Percentiles rank a stretch among this genome's conserved stretches.
These are phyloP conservation scores for Aspergillus candidus DNA, from an alignment of 2,329 filamentous ascomycete species.

Conservation along the genomic window DNA sequence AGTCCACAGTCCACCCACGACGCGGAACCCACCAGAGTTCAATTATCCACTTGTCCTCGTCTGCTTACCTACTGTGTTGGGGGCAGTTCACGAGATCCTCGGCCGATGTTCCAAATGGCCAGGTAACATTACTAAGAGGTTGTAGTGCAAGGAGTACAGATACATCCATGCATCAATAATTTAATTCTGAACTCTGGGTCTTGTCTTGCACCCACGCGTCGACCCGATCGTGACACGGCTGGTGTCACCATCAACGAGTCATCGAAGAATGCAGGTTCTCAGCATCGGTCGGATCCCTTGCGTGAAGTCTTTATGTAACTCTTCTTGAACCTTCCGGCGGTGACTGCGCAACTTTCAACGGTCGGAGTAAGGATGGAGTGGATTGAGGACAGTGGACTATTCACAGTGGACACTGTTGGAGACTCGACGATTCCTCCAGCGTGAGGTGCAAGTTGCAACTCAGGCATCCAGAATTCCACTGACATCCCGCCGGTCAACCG, in stretches of 20 bases:
- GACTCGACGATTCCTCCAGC: background rate
- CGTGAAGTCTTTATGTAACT: background rate
- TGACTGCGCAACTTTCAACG: slow-evolving; percentile 1
- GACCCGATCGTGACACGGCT: too few species aligned
- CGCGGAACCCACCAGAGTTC: background rate
- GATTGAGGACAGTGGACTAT: background rate
- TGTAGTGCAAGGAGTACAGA: too few species aligned
- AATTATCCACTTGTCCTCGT: background rate
- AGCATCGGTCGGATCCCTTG: slow-evolving; percentile 1
- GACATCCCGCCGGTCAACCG: background rate
- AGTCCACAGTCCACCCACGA: too few species aligned
- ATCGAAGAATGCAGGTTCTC: too few species aligned
- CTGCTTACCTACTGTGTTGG: slow-evolving; percentile 8
- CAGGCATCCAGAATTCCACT: too few species aligned
- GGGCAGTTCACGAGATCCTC: slow-evolving; percentile 16
- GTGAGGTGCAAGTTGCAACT: too few species aligned
- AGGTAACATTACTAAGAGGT: background rate
- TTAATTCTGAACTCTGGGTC: too few species aligned
- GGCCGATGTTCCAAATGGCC: background rate
- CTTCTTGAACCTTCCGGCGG: slow-evolving; percentile 1
- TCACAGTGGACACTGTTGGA: slow-evolving; percentile 2
- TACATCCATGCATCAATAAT: too few species aligned
- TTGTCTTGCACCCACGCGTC: too few species aligned
- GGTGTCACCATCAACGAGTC: too few species aligned
- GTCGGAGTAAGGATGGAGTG: background rate